These are phyloP conservation scores for Botrytis fragariae DNA, from an alignment of 2,329 filamentous ascomycete genomes.

Conservation along the genomic window DNA sequence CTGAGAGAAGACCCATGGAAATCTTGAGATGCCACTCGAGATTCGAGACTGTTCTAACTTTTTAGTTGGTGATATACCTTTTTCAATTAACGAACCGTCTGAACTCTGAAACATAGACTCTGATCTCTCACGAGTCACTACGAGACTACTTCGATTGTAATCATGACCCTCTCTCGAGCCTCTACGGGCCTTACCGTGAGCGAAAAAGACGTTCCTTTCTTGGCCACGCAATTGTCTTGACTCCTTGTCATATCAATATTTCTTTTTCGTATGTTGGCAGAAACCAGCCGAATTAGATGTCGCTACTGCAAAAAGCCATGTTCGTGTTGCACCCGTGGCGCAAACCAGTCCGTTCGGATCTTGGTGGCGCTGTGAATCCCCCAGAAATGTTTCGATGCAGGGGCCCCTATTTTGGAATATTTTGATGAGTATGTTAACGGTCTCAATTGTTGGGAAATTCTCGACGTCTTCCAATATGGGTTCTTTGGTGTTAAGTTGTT, in stretches of 20 bases:
- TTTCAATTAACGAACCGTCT: not conserved
- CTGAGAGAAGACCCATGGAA: not conserved
- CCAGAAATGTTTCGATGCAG: conserved; percentile 11
- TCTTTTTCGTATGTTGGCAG: not conserved
- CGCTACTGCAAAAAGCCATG: conserved; percentile 2
- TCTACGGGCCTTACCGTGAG: not conserved
- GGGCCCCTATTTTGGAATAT: conserved; percentile 1
- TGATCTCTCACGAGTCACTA: conserved; percentile 7
- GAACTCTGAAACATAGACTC: not conserved
- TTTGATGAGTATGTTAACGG: not conserved
- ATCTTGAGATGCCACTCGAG: not conserved
- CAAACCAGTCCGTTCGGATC: conserved; percentile 7
- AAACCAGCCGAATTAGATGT: conserved; percentile 3
- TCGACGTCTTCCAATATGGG: not conserved
- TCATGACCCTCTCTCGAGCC: not conserved
- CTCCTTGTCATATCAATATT: not conserved
- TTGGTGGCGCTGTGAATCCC: conserved; percentile 8
- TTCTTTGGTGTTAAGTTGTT: not conserved
- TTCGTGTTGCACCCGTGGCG: conserved; percentile 4
- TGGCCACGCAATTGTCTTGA: not conserved
- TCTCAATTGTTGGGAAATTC: not conserved
- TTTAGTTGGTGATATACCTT: not conserved
- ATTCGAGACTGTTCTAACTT: conserved; percentile 1
- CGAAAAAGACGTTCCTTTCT: not conserved
- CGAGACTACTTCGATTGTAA: not conserved